These are phyloP conservation scores for Ogataea salicorniae DNA, from an alignment of 805 yeast genomes.

Conservation along the genomic window DNA sequence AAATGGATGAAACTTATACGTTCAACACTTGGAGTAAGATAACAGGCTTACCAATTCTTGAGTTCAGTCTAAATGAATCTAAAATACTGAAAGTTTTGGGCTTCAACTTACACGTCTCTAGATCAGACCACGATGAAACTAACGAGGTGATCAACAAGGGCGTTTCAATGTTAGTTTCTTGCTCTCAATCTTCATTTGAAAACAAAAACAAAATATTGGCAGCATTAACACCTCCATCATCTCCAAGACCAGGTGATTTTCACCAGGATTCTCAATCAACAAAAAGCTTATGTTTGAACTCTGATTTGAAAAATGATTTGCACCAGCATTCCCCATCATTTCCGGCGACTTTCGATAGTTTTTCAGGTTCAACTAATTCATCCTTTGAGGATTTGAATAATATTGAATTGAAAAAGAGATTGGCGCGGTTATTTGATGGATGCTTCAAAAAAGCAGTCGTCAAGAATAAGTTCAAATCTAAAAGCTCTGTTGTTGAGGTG, in stretches of 20 bases:
- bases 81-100: constrained; percentile 47
- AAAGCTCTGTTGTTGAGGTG: no score
- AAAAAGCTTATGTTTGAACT: no score
- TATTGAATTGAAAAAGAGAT: background rate
- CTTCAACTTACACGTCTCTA: constrained; percentile 52
- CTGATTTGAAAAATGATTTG: background rate
- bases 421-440: constrained; percentile 13
- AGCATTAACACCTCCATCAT: constrained; percentile 14
- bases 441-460: constrained; percentile 5
- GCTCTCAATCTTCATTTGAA: no score
- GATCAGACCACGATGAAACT: constrained; percentile 38
- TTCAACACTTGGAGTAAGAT: constrained; percentile 70
- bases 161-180: background rate
- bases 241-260: constrained; percentile 6
- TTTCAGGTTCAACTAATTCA: background rate
- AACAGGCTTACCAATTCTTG: constrained; percentile 53
- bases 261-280: background rate
- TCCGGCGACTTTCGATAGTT: constrained; percentile 11
- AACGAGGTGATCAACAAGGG: constrained; percentile 2
- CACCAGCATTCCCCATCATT: background rate
- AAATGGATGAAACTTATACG: constrained; percentile 67
- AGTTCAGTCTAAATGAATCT: constrained; percentile 46
- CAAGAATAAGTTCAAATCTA: background rate
- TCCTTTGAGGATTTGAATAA: no score
- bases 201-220: no score